Evolutionary conservation across 192 early-diverging fungal species (phyloP), one percentile per base, ranked within the genome.

Genomic region (Glomus cerebriforme): DNA sequence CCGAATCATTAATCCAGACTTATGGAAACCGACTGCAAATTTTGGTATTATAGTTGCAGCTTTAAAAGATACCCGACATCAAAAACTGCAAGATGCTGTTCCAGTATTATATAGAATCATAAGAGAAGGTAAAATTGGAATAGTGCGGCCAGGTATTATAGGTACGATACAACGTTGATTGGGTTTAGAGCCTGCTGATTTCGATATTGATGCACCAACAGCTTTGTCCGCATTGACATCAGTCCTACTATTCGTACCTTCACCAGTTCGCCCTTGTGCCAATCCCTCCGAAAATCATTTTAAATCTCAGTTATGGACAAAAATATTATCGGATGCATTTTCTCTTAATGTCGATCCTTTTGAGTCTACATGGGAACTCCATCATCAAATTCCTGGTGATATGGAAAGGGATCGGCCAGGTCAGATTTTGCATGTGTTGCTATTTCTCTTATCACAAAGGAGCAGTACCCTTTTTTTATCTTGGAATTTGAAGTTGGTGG

Each of bases 401-500:
- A 27, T 71, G 37, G 69, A 24, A 71, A 71, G 27, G 69, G 64
- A 47, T 71, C 37, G 12, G 34, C 39, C 35, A 71, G 69, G n/a
- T 71, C n/a, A 39, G 43, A 71, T 71, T 71, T 49, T 71, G 24
- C 69, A 47, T 47, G 9, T 27, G 22, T 71, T 47, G 35, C 43
- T 29, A 71, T 47, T 49, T 47, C 7, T 2, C 22, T 47, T 39
- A 26, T 17, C 31, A 71, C 45, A 71, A 71, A 29, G n/a, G 39
- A 47, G 9, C n/a, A 71, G n/a, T 47, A 47, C 39, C 24, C 65
- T 49, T 71, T 49, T 49, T 71, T 71, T 71, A 49, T 71, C 8
- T 71, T 49, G 24, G 39, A 71, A n/a, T 47, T 71, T 71, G 69
- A 71, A 71, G 69, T 71, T 71, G 69, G 37, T 71, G 39, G 43